These are phyloP conservation scores for Pisolithus thermaeus DNA, from an alignment of 1,284 basidiomycete genomes.

Conservation along the genomic window DNA sequence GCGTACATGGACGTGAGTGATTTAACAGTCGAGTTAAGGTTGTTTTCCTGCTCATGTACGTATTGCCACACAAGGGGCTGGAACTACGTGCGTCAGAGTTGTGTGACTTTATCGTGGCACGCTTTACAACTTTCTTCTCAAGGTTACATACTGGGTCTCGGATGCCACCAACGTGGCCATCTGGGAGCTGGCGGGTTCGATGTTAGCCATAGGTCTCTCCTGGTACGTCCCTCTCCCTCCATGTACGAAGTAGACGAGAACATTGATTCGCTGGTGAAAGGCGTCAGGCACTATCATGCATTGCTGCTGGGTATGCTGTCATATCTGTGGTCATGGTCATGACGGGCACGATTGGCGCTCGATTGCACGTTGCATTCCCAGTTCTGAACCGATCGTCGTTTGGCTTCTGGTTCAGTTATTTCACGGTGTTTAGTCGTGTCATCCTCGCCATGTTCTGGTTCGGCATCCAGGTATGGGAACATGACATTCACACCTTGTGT, in stretches of 20 bases:
- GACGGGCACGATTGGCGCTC: conserved; percentile 56
- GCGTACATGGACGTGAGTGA: conserved; percentile 51
- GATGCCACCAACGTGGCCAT: conserved; percentile 39
- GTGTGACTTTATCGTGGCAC: neutral
- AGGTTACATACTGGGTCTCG: conserved; percentile 26
- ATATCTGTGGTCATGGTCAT: conserved; percentile 43
- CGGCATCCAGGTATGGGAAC: conserved; percentile 36
- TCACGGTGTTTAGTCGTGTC: conserved; percentile 56
- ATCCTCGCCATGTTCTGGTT: conserved; percentile 62
- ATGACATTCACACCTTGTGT: neutral
- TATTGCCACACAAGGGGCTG: conserved; percentile 13
- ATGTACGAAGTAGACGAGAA: neutral
- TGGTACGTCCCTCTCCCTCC: conserved; percentile 30
- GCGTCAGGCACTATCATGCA: conserved; percentile 47
- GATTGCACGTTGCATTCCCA: conserved; percentile 58
- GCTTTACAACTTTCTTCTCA: conserved; percentile 4
- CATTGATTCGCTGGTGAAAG: conserved; percentile 20
- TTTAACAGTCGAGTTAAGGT: neutral
- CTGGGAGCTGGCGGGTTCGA: conserved; percentile 43
- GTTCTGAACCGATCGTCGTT: conserved; percentile 59
- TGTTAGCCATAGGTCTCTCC: conserved; percentile 48
- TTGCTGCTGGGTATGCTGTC: conserved; percentile 43
- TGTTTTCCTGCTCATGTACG: neutral
- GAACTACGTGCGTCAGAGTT: conserved; percentile 19
- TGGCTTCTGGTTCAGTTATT: conserved; percentile 61